A percentile compares a stretch with the other conserved stretches of the same genome.
Evolutionary conservation across 768 basidiomycete genomes (phyloP).

Genomic region (Lentinula boryana): DNA sequence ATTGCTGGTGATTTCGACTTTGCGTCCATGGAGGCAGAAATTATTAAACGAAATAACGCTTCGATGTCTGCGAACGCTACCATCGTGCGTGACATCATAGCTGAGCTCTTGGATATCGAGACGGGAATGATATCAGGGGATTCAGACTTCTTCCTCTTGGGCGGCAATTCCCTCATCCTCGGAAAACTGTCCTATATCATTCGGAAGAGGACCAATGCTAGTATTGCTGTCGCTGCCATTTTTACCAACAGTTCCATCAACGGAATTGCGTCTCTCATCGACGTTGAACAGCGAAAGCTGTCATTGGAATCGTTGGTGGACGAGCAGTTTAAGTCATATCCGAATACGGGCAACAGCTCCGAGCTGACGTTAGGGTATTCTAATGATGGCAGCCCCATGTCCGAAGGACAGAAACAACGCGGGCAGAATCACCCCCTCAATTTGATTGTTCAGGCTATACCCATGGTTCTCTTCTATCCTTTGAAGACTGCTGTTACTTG

Average conservation of each 20-base stretch:
- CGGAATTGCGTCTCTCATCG: conserved; percentile 33
- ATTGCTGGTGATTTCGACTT: conserved; percentile 24
- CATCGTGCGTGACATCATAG: conserved; percentile 30
- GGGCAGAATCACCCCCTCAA: conserved; percentile 31
- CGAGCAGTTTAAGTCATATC: neutral
- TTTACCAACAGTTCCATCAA: conserved; percentile 36
- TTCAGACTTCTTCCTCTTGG: conserved; percentile 39
- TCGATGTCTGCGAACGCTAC: conserved; percentile 24
- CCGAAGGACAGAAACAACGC: conserved; percentile 12
- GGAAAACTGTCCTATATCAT: conserved; percentile 39
- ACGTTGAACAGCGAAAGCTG: conserved; percentile 18
- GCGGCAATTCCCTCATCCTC: conserved; percentile 39
- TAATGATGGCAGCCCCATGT: conserved; percentile 19
- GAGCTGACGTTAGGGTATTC: conserved; percentile 22
- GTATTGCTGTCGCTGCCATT: conserved; percentile 29
- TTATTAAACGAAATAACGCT: conserved; percentile 15
- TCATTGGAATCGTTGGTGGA: conserved; percentile 8
- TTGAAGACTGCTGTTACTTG: conserved; percentile 37
- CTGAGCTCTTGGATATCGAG: conserved; percentile 25
- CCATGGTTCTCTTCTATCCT: conserved; percentile 38
- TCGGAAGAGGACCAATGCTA: conserved; percentile 31
- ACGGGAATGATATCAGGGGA: conserved; percentile 20
- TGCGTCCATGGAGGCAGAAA: conserved; percentile 20
- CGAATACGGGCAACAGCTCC: conserved; percentile 6
- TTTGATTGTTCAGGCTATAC: conserved; percentile 35